These are phyloP conservation scores for Myochromella boudieri DNA, from an alignment of 768 basidiomycete species.

Conservation along the genomic window DNA sequence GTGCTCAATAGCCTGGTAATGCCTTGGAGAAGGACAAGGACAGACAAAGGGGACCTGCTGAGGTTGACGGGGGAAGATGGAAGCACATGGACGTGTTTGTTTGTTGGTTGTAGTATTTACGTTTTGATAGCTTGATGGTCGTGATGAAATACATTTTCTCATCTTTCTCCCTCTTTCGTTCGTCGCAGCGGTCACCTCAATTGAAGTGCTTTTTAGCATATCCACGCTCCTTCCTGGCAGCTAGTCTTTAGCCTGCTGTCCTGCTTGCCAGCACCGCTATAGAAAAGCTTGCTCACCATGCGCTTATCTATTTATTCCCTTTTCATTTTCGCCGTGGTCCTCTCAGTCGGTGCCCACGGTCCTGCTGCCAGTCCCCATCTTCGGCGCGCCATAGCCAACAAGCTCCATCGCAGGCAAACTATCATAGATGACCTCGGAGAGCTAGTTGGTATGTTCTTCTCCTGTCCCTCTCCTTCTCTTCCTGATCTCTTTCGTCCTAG, in stretches of 20 bases:
- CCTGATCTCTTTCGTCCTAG: neutral
- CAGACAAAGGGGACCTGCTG: neutral
- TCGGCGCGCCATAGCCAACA: conserved; percentile 30
- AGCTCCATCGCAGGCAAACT: conserved; percentile 16
- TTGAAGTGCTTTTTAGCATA: conserved; percentile 5
- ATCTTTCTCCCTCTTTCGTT: neutral
- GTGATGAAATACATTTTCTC: neutral
- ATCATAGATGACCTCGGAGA: neutral
- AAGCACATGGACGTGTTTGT: conserved; percentile 1
- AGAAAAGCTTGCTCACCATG: conserved; percentile 23
- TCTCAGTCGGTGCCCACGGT: conserved; percentile 35
- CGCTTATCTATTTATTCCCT: conserved; percentile 29
- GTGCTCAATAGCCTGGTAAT: no score
- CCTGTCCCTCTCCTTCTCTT: neutral
- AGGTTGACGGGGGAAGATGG: neutral
- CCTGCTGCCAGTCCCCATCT: conserved; percentile 32
- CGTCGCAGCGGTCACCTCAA: neutral
- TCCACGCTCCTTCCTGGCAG: conserved; percentile 18
- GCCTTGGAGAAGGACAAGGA: no score
- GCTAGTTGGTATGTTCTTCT: neutral
- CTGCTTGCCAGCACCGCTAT: conserved; percentile 9
- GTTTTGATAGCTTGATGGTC: conserved; percentile 4
- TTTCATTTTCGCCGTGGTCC: conserved; percentile 27
- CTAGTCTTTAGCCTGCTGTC: conserved; percentile 14
- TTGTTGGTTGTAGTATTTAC: conserved; percentile 1